Conservation (phyloP, 805 yeast genomes). For the Wickerhamomyces strasburgensis region DNA sequence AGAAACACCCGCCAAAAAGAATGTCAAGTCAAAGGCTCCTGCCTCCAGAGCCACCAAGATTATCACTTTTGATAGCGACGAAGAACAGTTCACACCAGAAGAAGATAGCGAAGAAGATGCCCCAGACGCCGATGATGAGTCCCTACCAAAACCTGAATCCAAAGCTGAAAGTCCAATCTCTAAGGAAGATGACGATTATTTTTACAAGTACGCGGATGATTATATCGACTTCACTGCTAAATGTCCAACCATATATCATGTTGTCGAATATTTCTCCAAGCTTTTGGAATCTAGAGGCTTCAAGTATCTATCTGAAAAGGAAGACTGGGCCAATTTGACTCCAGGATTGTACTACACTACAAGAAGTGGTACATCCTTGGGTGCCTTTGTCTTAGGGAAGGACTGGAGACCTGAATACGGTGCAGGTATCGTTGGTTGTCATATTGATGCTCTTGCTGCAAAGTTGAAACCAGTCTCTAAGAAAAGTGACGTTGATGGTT, state of each 20-base stretch:
- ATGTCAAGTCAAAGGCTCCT: not conserved
- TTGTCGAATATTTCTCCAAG: slow-evolving; percentile 45
- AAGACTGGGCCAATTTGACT: slow-evolving; percentile 28
- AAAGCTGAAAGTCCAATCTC: too few relatives aligned
- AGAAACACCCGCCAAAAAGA: slow-evolving; percentile 4
- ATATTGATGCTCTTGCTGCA: slow-evolving; percentile 67
- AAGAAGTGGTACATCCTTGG: slow-evolving; percentile 63
- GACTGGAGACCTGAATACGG: slow-evolving; percentile 62
- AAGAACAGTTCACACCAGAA: slow-evolving; percentile 19
- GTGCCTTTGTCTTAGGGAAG: slow-evolving; percentile 66
- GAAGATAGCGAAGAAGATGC: slow-evolving; percentile 15
- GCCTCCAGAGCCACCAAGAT: slow-evolving; percentile 4
- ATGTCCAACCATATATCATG: slow-evolving; percentile 75
- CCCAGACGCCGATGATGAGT: slow-evolving; percentile 1
- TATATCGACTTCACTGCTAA: slow-evolving; percentile 68
- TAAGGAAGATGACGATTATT: slow-evolving; percentile 26
- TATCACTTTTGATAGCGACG: slow-evolving; percentile 21
- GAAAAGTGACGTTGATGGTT: slow-evolving; percentile 62
- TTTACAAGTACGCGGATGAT: slow-evolving; percentile 33
- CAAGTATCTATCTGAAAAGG: slow-evolving; percentile 57
- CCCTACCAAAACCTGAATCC: too few relatives aligned
- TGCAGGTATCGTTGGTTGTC: slow-evolving; percentile 69
- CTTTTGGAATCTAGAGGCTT: slow-evolving; percentile 58
- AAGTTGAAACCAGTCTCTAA: slow-evolving; percentile 68
- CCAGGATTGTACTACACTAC: slow-evolving; percentile 61